phyloP scores from a whole-genome alignment of 305 asterid species.

The Fraxinus paxiana region DNA sequence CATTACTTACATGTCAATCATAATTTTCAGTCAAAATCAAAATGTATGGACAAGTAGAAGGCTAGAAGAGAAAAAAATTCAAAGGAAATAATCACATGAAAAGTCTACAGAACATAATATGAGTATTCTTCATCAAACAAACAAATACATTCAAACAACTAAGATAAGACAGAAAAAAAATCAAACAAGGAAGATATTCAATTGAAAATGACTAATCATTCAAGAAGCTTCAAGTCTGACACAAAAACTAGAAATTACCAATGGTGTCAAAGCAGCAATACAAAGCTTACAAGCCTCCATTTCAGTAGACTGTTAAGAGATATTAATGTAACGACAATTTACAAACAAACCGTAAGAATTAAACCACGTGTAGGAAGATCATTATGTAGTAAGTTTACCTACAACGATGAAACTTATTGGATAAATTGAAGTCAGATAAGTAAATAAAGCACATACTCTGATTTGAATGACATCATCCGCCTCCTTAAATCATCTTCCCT shows the following conservation, averaged over 20 bases:
- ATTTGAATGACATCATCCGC: slow-evolving; percentile 54
- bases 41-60: neutral
- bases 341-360: neutral
- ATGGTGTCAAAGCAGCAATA: neutral
- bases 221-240: neutral
- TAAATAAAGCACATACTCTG: slow-evolving; percentile 60
- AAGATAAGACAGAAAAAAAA: neutral
- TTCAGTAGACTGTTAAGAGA: neutral
- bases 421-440: neutral
- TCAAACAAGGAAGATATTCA: neutral
- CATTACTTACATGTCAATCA: slow-evolving; percentile 10
- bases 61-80: neutral
- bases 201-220: neutral
- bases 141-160: neutral
- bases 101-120: neutral
- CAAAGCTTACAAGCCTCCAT: neutral
- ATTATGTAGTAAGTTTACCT: neutral
- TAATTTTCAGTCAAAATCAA: neutral
- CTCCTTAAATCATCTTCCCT: slow-evolving; percentile 95
- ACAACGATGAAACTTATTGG: neutral
- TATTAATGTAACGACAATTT: neutral
- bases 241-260: neutral
- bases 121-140: neutral
- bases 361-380: neutral
- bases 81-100: neutral